Conservation (phyloP, 768 basidiomycete species). For the Crepidotus variabilis region DNA sequence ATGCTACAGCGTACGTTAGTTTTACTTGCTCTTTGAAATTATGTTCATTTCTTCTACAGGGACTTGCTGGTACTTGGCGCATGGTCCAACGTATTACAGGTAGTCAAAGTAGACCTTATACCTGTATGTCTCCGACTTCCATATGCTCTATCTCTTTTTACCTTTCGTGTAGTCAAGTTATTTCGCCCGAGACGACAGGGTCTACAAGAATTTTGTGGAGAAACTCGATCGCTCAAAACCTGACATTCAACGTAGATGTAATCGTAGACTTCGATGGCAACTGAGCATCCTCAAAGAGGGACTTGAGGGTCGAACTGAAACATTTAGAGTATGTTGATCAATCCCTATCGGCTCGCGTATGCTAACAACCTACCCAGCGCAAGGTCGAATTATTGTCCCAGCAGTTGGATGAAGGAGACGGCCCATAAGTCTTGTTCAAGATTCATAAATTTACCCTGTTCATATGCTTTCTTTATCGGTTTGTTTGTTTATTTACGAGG, state of each 20-base stretch:
- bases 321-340: constrained; percentile 52
- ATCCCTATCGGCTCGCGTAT: constrained; percentile 3
- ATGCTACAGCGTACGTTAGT: constrained; percentile 61
- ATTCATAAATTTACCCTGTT: neutral
- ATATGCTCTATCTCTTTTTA: constrained; percentile 1
- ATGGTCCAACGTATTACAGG: constrained; percentile 65
- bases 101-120: constrained; percentile 59
- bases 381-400: constrained; percentile 60
- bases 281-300: constrained; percentile 57
- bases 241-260: constrained; percentile 44
- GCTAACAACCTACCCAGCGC: constrained; percentile 30
- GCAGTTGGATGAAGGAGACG: constrained; percentile 64
- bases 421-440: constrained; percentile 25
- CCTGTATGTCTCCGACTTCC: constrained; percentile 47
- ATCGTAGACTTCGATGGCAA: constrained; percentile 67
- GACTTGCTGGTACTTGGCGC: constrained; percentile 81
- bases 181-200: constrained; percentile 90
- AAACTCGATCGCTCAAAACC: constrained; percentile 38
- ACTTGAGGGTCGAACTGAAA: constrained; percentile 62
- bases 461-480: too few relatives aligned
- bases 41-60: constrained; percentile 17
- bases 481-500: too few relatives aligned
- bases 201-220: constrained; percentile 67
- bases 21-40: neutral
- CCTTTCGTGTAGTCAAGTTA: constrained; percentile 62